These are phyloP conservation scores for Fomitopsis serialis DNA, from an alignment of 768 basidiomycete genomes.

Conservation along the genomic window DNA sequence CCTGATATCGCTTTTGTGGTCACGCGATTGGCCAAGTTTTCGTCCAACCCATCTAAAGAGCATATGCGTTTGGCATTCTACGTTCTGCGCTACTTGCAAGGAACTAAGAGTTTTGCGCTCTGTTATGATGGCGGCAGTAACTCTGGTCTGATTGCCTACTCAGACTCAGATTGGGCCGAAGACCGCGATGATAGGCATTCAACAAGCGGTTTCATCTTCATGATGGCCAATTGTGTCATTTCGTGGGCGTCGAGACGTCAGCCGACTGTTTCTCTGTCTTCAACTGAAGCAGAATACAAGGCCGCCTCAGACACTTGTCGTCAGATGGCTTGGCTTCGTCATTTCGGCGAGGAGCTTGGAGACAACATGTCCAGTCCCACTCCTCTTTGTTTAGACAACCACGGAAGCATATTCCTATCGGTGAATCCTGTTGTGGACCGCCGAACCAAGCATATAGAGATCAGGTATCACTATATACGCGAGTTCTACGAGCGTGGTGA, in stretches of 20 bases:
- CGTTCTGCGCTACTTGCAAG: constrained; percentile 28
- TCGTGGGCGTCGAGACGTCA: constrained; percentile 21
- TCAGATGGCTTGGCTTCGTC: constrained; percentile 18
- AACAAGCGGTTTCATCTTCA: constrained; percentile 32
- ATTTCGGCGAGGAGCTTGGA: constrained; percentile 9
- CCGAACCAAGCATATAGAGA: constrained; percentile 25
- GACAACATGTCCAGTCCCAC: constrained; percentile 3
- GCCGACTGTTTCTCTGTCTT: constrained; percentile 27
- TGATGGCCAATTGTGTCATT: constrained; percentile 23
- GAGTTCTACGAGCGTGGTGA: constrained; percentile 12
- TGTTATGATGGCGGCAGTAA: constrained; percentile 12
- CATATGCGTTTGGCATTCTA: constrained; percentile 29
- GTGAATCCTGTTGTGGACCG: constrained; percentile 17
- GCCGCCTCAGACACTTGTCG: constrained; percentile 22
- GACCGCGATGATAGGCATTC: constrained; percentile 23
- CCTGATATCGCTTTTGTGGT: constrained; percentile 32
- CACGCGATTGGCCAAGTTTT: constrained; percentile 24
- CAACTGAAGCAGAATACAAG: constrained; percentile 34
- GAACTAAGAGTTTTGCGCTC: constrained; percentile 18
- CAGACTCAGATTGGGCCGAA: constrained; percentile 30
- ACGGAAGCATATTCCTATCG: constrained; percentile 9
- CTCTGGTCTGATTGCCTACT: constrained; percentile 11
- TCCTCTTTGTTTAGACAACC: constrained; percentile 5
- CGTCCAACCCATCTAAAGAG: constrained; percentile 17
- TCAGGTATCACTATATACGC: constrained; percentile 21